These are phyloP conservation scores for Dendrobium catenatum DNA, from an alignment of 106 monocot species.

Conservation along the genomic window DNA sequence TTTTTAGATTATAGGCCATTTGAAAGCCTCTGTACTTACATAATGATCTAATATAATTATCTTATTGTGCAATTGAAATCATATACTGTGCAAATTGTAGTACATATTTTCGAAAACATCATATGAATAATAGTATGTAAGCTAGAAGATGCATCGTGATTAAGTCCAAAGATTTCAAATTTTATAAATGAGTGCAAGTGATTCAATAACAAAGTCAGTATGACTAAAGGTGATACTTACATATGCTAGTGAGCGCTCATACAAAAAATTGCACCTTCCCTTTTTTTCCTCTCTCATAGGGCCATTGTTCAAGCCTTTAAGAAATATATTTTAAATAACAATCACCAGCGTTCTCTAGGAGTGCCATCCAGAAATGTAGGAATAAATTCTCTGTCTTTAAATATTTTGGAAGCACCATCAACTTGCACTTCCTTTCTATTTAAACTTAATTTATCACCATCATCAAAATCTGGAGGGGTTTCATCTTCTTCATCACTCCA, in stretches of 20 bases:
- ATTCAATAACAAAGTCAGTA: neutral
- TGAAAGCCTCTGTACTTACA: too few relatives aligned
- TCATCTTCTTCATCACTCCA: slow-evolving; percentile 72
- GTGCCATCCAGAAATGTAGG: slow-evolving; percentile 74
- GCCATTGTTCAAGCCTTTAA: neutral
- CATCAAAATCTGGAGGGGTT: slow-evolving; percentile 52
- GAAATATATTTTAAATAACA: neutral
- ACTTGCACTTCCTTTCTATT: slow-evolving; percentile 14
- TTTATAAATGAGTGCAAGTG: neutral
- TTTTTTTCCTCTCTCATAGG: neutral
- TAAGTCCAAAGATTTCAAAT: neutral
- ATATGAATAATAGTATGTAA: neutral
- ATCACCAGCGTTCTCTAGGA: slow-evolving; percentile 71
- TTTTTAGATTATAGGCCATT: too few relatives aligned
- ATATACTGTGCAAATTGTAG: neutral
- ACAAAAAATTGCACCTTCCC: slow-evolving; percentile 1
- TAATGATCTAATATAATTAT: too few relatives aligned
- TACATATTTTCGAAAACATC: neutral
- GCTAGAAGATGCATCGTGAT: neutral
- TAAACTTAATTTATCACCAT: slow-evolving; percentile 27
- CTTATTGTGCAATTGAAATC: too few relatives aligned
- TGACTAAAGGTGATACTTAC: neutral
- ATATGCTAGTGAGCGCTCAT: neutral
- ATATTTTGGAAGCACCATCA: slow-evolving; percentile 10
- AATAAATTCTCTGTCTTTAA: slow-evolving; percentile 29